These are phyloP conservation scores for Naematelia aurantialba DNA, from an alignment of 768 basidiomycete species.

Conservation along the genomic window DNA sequence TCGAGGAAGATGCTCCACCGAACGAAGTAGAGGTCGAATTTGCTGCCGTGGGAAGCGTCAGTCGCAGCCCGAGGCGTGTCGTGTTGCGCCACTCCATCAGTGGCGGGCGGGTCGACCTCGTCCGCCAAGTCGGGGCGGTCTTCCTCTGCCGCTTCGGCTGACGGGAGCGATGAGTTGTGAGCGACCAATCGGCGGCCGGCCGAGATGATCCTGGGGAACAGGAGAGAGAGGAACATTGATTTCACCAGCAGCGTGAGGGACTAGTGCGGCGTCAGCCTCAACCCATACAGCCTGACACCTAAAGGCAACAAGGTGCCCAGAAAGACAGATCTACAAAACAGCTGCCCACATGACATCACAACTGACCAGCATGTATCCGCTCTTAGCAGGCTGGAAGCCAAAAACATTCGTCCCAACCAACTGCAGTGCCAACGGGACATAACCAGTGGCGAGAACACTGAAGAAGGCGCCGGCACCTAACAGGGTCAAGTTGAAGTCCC, in stretches of 20 bases:
- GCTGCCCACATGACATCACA: no score
- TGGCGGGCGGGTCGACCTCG: conserved; percentile 26
- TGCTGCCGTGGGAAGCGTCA: conserved; percentile 29
- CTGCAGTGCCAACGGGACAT: conserved; percentile 43
- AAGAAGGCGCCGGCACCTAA: conserved; percentile 41
- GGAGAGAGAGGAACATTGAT: conserved; percentile 38
- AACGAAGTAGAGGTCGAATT: conserved; percentile 48
- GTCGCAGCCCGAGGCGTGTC: conserved; percentile 24
- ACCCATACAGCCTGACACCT: no score
- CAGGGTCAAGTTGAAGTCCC: conserved; percentile 32
- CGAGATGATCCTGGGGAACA: conserved; percentile 33
- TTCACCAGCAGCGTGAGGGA: conserved; percentile 31
- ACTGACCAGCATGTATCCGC: conserved; percentile 33
- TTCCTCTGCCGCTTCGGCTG: conserved; percentile 9
- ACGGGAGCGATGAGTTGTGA: conserved; percentile 2
- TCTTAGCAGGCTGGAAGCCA: conserved; percentile 38
- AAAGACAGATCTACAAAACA: no score
- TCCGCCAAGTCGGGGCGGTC: conserved; percentile 19
- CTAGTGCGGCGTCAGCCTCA: no score
- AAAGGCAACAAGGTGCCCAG: neutral
- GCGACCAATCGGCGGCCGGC: conserved; percentile 26
- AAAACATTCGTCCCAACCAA: conserved; percentile 43
- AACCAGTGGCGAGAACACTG: conserved; percentile 43
- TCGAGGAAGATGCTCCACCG: conserved; percentile 43
- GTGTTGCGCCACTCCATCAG: conserved; percentile 12